Evolutionary conservation across 345 rosid species (phyloP).

Genomic region (Combretum micranthum): DNA sequence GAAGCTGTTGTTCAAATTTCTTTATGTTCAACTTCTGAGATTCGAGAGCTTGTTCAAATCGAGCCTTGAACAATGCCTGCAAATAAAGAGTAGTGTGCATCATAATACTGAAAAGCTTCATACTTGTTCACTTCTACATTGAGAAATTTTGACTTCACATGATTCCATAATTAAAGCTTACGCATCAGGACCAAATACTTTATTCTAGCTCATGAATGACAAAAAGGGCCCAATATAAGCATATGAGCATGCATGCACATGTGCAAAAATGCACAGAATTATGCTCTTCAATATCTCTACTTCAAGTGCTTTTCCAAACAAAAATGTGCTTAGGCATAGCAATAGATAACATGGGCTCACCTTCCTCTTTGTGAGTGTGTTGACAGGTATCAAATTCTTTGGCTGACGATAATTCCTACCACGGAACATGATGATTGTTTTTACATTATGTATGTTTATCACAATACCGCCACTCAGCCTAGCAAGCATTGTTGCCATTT

Average conservation of each 20-base stretch:
- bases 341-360: constrained; percentile 18
- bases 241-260: too few species aligned
- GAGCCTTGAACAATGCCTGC: constrained; percentile 95
- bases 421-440: constrained; percentile 93
- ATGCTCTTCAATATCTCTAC: too few species aligned
- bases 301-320: too few species aligned
- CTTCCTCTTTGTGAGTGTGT: constrained; percentile 95
- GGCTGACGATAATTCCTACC: constrained; percentile 99
- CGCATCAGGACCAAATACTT: too few species aligned
- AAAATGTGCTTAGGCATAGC: too few species aligned
- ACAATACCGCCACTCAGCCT: constrained; percentile 92
- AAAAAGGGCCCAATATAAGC: too few species aligned
- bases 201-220: too few species aligned
- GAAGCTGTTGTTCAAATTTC: constrained; percentile 84
- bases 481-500: constrained; percentile 87
- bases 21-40: constrained; percentile 96
- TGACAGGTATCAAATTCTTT: constrained; percentile 82
- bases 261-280: too few species aligned
- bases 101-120: neutral
- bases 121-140: too few species aligned
- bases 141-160: too few species aligned
- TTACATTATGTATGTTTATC: constrained; percentile 74
- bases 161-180: too few species aligned
- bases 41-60: constrained; percentile 99
- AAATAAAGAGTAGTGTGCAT: constrained; percentile 10